These are phyloP conservation scores for Verticillium dahliae DNA, from an alignment of 2,329 filamentous ascomycete genomes.

Conservation along the genomic window DNA sequence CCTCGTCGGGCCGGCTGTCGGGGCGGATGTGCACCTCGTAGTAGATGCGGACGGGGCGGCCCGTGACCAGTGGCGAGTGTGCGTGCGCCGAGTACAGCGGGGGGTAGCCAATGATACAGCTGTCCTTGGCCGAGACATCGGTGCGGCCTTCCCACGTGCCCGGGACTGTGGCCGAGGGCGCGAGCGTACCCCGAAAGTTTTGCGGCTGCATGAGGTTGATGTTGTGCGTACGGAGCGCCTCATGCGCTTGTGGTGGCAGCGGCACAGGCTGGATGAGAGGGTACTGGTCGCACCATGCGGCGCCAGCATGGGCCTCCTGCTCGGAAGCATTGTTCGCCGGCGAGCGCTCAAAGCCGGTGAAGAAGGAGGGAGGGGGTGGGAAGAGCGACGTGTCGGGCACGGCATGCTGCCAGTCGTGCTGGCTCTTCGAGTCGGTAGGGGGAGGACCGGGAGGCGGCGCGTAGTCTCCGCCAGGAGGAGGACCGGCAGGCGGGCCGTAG, in stretches of 20 bases:
- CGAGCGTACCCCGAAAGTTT: slow-evolving; percentile 39
- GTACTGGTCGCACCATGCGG: slow-evolving; percentile 57
- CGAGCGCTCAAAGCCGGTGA: slow-evolving; percentile 55
- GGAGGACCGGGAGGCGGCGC: slow-evolving; percentile 30
- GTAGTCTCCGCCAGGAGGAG: slow-evolving; percentile 19
- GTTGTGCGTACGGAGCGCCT: slow-evolving; percentile 43
- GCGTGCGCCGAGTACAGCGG: slow-evolving; percentile 60
- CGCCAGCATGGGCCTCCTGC: slow-evolving; percentile 56
- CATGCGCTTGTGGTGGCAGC: slow-evolving; percentile 37
- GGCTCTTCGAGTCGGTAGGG: slow-evolving; percentile 14
- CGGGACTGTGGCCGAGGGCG: slow-evolving; percentile 26
- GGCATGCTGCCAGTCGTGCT: slow-evolving; percentile 65
- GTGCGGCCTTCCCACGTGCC: slow-evolving; percentile 47
- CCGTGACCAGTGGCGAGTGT: slow-evolving; percentile 46
- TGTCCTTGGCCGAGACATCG: slow-evolving; percentile 44
- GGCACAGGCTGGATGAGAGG: slow-evolving; percentile 49
- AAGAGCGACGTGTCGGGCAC: slow-evolving; percentile 69
- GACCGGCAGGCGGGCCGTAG: slow-evolving; percentile 21
- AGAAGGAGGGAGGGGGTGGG: slow-evolving; percentile 65
- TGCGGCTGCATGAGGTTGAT: slow-evolving; percentile 47
- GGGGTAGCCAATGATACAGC: slow-evolving; percentile 59
- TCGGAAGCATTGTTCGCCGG: slow-evolving; percentile 63
- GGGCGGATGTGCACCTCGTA: slow-evolving; percentile 59
- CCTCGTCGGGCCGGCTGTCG: slow-evolving; percentile 31
- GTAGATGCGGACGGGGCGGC: slow-evolving; percentile 51